These are phyloP conservation scores for Hamigera avellanea DNA, from an alignment of 495 filamentous ascomycete species.

Conservation along the genomic window DNA sequence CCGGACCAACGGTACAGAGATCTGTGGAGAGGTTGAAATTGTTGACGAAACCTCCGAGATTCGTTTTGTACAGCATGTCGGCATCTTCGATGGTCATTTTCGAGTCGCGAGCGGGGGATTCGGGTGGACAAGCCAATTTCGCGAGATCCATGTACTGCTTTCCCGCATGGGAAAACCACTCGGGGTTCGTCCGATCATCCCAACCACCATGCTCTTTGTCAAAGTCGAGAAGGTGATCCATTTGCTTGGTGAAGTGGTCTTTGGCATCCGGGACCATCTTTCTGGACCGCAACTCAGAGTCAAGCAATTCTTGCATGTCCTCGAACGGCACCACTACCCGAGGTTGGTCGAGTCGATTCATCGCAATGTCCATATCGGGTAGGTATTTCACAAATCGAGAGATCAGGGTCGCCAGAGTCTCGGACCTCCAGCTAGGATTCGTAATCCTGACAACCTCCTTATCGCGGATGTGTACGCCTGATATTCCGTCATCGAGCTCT, in stretches of 20 bases:
- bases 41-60: slow-evolving; percentile 44
- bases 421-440: slow-evolving; percentile 49
- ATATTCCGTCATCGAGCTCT: slow-evolving; percentile 40
- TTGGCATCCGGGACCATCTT: slow-evolving; percentile 20
- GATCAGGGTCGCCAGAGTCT: slow-evolving; percentile 49
- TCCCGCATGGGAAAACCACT: slow-evolving; percentile 15
- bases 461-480: slow-evolving; percentile 42
- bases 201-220: slow-evolving; percentile 5
- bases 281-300: slow-evolving; percentile 38
- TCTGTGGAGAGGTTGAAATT: slow-evolving; percentile 57
- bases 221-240: slow-evolving; percentile 15
- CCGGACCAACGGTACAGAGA: slow-evolving; percentile 47
- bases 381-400: slow-evolving; percentile 44
- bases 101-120: slow-evolving; percentile 41
- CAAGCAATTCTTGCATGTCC: slow-evolving; percentile 44
- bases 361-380: slow-evolving; percentile 60
- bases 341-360: slow-evolving; percentile 62
- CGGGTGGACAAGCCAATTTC: slow-evolving; percentile 47
- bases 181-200: slow-evolving; percentile 7
- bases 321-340: slow-evolving; percentile 57
- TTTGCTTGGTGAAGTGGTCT: slow-evolving; percentile 24
- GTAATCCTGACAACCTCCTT: slow-evolving; percentile 40
- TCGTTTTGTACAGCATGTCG: slow-evolving; percentile 20
- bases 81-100: slow-evolving; percentile 21
- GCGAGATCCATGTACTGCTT: slow-evolving; percentile 52